A percentile compares a stretch with the other conserved stretches of the same genome.
Evolutionary conservation across 257 asterid species (phyloP).

Genomic region (Jasminum sambac): DNA sequence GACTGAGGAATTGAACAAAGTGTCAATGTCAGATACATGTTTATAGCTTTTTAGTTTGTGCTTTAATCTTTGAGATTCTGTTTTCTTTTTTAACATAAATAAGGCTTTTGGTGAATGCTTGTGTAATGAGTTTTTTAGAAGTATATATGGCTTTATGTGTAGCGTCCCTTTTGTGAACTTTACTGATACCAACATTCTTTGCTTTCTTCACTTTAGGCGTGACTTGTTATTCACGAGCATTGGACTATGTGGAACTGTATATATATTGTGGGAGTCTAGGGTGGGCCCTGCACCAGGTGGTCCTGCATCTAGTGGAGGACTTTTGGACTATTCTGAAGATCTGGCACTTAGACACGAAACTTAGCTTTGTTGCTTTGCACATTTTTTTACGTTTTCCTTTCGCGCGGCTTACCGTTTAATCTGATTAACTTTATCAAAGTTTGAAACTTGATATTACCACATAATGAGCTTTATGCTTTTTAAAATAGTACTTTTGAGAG

Average conservation of each 20-base stretch:
- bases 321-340: too few species aligned
- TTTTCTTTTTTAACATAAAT: slow-evolving; percentile 13
- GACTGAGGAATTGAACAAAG: slow-evolving; percentile 31
- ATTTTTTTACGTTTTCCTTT: too few species aligned
- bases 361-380: too few species aligned
- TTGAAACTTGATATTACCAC: too few species aligned
- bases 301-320: too few species aligned
- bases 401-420: too few species aligned
- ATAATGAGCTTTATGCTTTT: too few species aligned
- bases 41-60: slow-evolving; percentile 22
- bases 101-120: slow-evolving; percentile 33
- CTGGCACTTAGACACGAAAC: too few species aligned
- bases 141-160: neutral
- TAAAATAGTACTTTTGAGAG: too few species aligned
- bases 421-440: too few species aligned
- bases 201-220: slow-evolving; percentile 23
- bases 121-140: slow-evolving; percentile 11
- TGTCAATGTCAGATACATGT: slow-evolving; percentile 30
- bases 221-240: slow-evolving; percentile 2
- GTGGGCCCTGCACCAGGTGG: too few species aligned
- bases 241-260: neutral
- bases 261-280: too few species aligned
- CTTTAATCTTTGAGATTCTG: slow-evolving; percentile 37
- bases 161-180: slow-evolving; percentile 12
- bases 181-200: slow-evolving; percentile 21